Evolutionary conservation across 352 stramenopile species (phyloP), one percentile per base, ranked within the genome.

Genomic region (Phytopythium kandeliae): DNA sequence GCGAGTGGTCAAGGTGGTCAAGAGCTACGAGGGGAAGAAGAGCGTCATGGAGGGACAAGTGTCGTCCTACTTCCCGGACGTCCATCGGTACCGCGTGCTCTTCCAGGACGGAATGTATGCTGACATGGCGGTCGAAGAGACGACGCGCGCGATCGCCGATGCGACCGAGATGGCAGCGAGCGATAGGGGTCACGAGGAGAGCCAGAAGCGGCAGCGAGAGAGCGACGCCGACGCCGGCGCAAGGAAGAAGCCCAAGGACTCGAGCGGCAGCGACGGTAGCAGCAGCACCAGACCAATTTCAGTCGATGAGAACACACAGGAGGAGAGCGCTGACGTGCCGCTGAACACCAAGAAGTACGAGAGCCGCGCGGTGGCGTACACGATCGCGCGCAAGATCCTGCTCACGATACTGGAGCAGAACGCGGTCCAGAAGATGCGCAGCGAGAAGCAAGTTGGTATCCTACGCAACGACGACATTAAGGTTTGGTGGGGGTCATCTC

Each of bases 381-480:
- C 59, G 3, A 71, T 85, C 3, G 54, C 76, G 22, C 60, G 73
- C 33, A 68, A 84, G 34, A 63, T 86, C 42, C 48, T 89, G 24
- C 46, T 55, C 2, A 70, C 77, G 15, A 74, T 89, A 35, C 16
- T 89, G 28, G 71, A 55, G 10, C 78, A 89, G 50, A 71, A 74
- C 44, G 67, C 62, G 17, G 62, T 78, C 42, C 67, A 69, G 37
- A 69, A 69, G 45, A 46, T 64, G 36, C 65, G 64, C 24, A 70
- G 70, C 1, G 74, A 86, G 42, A 82, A 85, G 59, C 78, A 86
- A 43, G 58, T 71, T 16, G 51, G 65, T 5, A 54, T 82, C 6
- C 49, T 89, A n/a, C 67, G 65, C 48, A 89, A 89, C 55, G 72
- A 82, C 41, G 77, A 86, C 40, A 54, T 88, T 24, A 69, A 81